Conservation (phyloP, 2,329 filamentous ascomycete genomes). For the Fusarium incarnatum region DNA sequence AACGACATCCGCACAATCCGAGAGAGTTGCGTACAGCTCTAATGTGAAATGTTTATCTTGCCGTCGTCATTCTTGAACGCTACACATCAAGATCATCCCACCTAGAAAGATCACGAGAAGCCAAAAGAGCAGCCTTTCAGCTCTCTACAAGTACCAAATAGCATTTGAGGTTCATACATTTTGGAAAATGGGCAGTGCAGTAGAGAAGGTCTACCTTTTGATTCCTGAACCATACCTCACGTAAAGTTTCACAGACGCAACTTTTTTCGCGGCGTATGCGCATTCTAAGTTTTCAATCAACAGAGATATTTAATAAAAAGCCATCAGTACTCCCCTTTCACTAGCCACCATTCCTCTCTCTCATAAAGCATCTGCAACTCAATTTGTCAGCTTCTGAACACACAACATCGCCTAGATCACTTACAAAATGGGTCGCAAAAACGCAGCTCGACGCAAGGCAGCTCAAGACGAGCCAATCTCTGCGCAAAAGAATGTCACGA, state of each 20-base stretch:
- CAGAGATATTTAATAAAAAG: background rate
- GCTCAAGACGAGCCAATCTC: background rate
- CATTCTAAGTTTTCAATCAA: background rate
- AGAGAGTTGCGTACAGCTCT: no score
- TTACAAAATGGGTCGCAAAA: background rate
- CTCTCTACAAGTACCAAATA: no score
- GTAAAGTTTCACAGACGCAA: background rate
- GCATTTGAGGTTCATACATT: no score
- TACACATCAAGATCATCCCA: accelerated
- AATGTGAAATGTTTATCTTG: no score
- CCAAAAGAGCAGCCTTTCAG: accelerated
- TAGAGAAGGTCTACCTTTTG: accelerated
- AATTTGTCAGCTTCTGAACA: accelerated
- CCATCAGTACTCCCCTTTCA: no score
- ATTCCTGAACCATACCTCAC: no score
- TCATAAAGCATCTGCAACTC: background rate
- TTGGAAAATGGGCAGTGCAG: no score
- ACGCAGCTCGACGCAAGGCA: background rate
- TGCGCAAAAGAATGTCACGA: accelerated
- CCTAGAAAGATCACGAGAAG: accelerated
- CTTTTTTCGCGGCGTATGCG: accelerated
- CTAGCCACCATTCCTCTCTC: background rate
- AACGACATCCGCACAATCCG: no score
- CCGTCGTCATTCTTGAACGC: no score
- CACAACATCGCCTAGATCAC: background rate